phyloP scores from a whole-genome alignment of 805 yeast species.

The Torulaspora microellipsoides region DNA sequence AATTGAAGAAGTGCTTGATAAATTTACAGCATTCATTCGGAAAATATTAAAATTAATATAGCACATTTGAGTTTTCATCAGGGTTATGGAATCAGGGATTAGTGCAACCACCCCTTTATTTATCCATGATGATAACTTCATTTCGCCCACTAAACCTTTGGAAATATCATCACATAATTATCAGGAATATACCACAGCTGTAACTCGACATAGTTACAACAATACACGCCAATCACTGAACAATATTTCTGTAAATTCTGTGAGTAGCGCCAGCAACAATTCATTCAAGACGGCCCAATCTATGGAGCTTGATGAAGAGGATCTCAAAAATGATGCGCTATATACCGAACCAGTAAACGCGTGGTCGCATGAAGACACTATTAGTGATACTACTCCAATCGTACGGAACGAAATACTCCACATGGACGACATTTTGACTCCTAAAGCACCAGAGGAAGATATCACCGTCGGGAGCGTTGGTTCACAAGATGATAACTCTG shows the following conservation, averaged over 20 bases:
- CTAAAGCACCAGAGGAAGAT: slow-evolving; percentile 2
- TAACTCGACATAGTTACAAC: neutral
- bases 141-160: slow-evolving; percentile 11
- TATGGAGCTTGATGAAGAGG: neutral
- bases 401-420: neutral
- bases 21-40: too few relatives aligned
- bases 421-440: slow-evolving; percentile 8
- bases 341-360: neutral
- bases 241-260: slow-evolving; percentile 1
- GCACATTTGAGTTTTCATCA: neutral
- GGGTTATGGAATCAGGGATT: slow-evolving; percentile 10
- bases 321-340: neutral
- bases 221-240: neutral
- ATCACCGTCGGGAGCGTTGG: neutral
- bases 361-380: slow-evolving; percentile 3
- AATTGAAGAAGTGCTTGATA: too few relatives aligned
- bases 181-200: neutral
- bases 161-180: neutral
- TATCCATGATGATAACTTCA: slow-evolving; percentile 6
- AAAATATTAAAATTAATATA: too few relatives aligned
- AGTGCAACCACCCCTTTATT: slow-evolving; percentile 10
- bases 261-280: slow-evolving; percentile 4
- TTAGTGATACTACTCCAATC: slow-evolving; percentile 9
- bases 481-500: slow-evolving; percentile 1
- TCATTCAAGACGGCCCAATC: slow-evolving; percentile 9